A percentile compares a stretch with the other conserved stretches of the same genome.
Conservation (phyloP, 768 basidiomycete species). For the Mycena capillaripes region DNA sequence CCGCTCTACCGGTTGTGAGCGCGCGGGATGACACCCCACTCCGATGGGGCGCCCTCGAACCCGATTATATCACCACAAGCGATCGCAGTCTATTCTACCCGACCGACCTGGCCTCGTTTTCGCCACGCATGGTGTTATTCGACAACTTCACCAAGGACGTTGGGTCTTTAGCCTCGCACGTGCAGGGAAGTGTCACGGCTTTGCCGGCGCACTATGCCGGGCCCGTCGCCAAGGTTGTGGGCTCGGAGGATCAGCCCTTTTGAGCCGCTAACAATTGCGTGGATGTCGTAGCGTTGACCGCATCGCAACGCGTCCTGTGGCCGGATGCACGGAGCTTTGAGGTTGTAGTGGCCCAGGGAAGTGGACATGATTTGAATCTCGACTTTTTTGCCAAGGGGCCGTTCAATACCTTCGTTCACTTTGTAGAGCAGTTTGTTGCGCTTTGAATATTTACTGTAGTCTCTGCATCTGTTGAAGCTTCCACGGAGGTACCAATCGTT, state of each 20-base stretch:
- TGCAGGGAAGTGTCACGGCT: neutral
- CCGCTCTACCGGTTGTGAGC: too few species aligned
- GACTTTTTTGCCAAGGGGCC: constrained; percentile 7
- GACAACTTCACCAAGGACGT: neutral
- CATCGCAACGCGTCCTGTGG: neutral
- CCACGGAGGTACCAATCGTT: too few species aligned
- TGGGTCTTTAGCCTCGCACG: neutral
- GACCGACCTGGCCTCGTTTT: neutral
- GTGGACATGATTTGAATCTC: constrained; percentile 6
- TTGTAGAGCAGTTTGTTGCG: constrained; percentile 2
- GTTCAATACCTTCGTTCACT: constrained; percentile 7
- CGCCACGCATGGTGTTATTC: neutral
- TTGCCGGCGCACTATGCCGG: neutral
- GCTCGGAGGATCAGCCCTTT: neutral
- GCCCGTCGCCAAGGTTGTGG: neutral
- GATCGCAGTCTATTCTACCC: neutral
- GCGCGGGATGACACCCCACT: constrained; percentile 6
- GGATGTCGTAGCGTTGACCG: constrained; percentile 4
- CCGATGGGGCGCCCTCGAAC: constrained; percentile 11
- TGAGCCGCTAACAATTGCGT: neutral
- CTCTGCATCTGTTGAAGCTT: too few species aligned
- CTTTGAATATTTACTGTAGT: too few species aligned
- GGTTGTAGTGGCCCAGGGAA: neutral
- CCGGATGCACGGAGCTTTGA: constrained; percentile 5
- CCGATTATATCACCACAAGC: neutral